A percentile compares a stretch with the other conserved stretches of the same genome.
Evolutionary conservation across 2,329 filamentous ascomycete genomes (phyloP).

Genomic region (Xylariales sp.): DNA sequence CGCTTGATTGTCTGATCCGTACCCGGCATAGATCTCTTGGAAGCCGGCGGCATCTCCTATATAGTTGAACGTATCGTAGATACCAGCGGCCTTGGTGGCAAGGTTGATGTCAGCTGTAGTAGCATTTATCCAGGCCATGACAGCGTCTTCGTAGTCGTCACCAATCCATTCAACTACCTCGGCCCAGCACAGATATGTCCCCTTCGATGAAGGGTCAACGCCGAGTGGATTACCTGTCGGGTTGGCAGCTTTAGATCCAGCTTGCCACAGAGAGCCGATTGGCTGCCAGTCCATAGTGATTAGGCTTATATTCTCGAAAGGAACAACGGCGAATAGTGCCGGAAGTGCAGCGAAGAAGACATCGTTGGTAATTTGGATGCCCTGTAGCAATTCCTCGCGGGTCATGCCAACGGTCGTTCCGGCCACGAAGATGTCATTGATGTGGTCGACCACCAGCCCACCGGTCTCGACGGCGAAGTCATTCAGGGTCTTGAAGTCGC

Average conservation of each 20-base stretch:
- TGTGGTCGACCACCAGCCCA: constrained; percentile 25
- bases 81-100: constrained; percentile 24
- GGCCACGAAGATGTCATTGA: constrained; percentile 32
- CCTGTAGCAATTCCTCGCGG: constrained; percentile 16
- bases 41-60: constrained; percentile 31
- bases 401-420: constrained; percentile 25
- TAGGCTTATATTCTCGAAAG: constrained; percentile 13
- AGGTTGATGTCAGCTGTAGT: constrained; percentile 18
- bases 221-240: constrained; percentile 30
- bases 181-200: constrained; percentile 20
- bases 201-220: constrained; percentile 26
- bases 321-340: constrained; percentile 15
- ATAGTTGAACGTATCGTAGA: constrained; percentile 36
- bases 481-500: constrained; percentile 30
- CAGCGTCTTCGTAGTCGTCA: constrained; percentile 20
- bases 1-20: constrained; percentile 28
- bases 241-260: constrained; percentile 21
- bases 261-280: constrained; percentile 25
- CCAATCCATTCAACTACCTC: constrained; percentile 21
- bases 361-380: constrained; percentile 17
- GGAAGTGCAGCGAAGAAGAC: constrained; percentile 18
- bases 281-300: constrained; percentile 27
- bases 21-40: constrained; percentile 31
- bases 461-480: constrained; percentile 28
- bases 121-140: constrained; percentile 17